Percentiles rank a stretch among this genome's conserved stretches.
Evolutionary conservation across 306 rosid genomes (phyloP).

Genomic region (Pterocarpus santalinus): DNA sequence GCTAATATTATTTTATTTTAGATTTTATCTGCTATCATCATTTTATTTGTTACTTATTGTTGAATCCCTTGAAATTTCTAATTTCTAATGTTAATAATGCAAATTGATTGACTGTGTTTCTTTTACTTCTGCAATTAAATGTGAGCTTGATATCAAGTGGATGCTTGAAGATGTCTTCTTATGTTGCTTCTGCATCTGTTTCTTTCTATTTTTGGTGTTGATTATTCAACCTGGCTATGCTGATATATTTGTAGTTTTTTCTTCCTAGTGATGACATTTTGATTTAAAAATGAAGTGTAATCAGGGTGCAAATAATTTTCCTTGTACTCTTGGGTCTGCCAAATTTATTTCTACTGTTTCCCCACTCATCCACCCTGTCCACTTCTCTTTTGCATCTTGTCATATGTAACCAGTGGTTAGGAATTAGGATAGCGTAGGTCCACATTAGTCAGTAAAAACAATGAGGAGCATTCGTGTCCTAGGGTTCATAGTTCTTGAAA

Average conservation of each 20-base stretch:
- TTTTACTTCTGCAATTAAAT: conserved; percentile 11
- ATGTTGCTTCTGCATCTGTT: not conserved
- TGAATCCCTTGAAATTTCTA: conserved; percentile 27
- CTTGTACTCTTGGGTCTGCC: conserved; percentile 11
- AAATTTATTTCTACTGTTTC: not conserved
- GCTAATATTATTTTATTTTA: conserved; percentile 31
- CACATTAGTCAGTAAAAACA: conserved; percentile 28
- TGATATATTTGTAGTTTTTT: conserved; percentile 29
- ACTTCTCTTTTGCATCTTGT: conserved; percentile 24
- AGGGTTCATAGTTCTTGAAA: conserved; percentile 26
- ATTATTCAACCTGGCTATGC: not conserved
- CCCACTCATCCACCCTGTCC: not conserved
- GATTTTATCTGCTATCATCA: conserved; percentile 23
- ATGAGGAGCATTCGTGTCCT: conserved; percentile 1
- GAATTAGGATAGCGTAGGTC: not conserved
- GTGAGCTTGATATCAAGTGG: conserved; percentile 22
- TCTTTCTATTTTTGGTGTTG: not conserved
- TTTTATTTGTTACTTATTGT: conserved; percentile 18
- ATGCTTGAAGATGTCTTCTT: not conserved
- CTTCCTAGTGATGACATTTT: not conserved
- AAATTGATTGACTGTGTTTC: conserved; percentile 16
- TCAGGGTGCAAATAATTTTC: conserved; percentile 23
- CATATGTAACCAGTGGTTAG: not conserved
- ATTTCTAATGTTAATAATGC: conserved; percentile 34
- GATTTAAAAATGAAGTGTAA: conserved; percentile 29